Conservation (phyloP, 1,139 yeast genomes). For the Arxiozyma slooffiae region DNA sequence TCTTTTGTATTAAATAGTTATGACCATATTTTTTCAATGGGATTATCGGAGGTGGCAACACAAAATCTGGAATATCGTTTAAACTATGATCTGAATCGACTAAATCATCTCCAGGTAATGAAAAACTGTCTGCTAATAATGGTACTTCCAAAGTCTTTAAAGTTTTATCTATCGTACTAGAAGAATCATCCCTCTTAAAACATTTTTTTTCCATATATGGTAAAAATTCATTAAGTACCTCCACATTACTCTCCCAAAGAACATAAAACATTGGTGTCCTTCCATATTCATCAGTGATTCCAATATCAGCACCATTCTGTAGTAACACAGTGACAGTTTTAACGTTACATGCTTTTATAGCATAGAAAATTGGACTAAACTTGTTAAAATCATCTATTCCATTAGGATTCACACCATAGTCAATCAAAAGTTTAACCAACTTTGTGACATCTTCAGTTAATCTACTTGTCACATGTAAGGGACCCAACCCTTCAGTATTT, state of each 20-base stretch:
- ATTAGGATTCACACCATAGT: conserved; percentile 71
- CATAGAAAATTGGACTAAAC: conserved; percentile 91
- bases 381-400: conserved; percentile 74
- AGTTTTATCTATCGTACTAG: neutral
- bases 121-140: neutral
- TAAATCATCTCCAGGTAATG: conserved; percentile 4
- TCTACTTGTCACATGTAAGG: conserved; percentile 81
- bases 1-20: conserved; percentile 82
- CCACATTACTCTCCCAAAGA: conserved; percentile 86
- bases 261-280: conserved; percentile 80
- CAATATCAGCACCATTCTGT: conserved; percentile 57
- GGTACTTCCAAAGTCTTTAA: neutral
- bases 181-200: neutral
- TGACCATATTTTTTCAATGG: conserved; percentile 93
- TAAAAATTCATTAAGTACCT: conserved; percentile 59
- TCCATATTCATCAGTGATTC: conserved; percentile 73
- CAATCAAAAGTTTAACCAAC: conserved; percentile 56
- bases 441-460: conserved; percentile 64
- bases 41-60: conserved; percentile 90
- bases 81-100: conserved; percentile 8
- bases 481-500: conserved; percentile 82
- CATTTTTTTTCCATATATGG: conserved; percentile 20
- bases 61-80: conserved; percentile 68
- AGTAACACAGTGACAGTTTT: conserved; percentile 62
- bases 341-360: conserved; percentile 77